Evolutionary conservation across 371 early-diverging fungal genomes (phyloP), one percentile per base, ranked within the genome.

Genomic region (Mucor piriformis): DNA sequence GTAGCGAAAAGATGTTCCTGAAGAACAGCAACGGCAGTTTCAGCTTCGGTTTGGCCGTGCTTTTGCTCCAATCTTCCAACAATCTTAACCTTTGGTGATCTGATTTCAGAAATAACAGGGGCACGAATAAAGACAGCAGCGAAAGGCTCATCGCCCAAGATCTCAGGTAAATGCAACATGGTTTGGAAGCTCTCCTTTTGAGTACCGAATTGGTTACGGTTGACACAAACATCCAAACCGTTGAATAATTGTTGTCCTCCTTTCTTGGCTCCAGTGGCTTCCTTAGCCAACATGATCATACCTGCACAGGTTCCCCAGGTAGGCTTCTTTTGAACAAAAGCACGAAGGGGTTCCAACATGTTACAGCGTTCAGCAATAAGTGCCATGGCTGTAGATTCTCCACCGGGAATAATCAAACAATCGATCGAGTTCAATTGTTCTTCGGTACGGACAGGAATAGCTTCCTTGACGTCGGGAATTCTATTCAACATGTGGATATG

Each of bases 221-320:
- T 88, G 24, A 95, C 95, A 18, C 86, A 83, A 21, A 94, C 88
- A 37, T 87, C 82, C 52, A 96, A 80, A 0, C 90, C 95, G 32
- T 93, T 92, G 33, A 97, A 73, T 44, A 92, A 67, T 69, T 83
- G 77, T 66, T 96, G 95, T 5, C 95, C 96, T 20, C 92, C 93
- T 52, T 87, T 80, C 72, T 95, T 92, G 10, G 89, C 83, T 18
- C 83, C 79, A 12, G 79, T 82, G 7, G 91, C 93, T 57, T 83
- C 83, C 54, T 92, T 78, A 4, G 95, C 83, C 46, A 97, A 82
- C 69, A 97, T 82, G 56, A 97, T 96, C 88, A 97, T 81, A 33
- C 98, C 98, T 18, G 98, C 98, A 69, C 98, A 97, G 44, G 97
- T 96, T 16, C 98, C 98, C 95, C 95, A 97, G 16, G 92, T 88